Base-by-base conservation (phyloP, 1,284 basidiomycete genomes). In the Ustilago tritici region DNA sequence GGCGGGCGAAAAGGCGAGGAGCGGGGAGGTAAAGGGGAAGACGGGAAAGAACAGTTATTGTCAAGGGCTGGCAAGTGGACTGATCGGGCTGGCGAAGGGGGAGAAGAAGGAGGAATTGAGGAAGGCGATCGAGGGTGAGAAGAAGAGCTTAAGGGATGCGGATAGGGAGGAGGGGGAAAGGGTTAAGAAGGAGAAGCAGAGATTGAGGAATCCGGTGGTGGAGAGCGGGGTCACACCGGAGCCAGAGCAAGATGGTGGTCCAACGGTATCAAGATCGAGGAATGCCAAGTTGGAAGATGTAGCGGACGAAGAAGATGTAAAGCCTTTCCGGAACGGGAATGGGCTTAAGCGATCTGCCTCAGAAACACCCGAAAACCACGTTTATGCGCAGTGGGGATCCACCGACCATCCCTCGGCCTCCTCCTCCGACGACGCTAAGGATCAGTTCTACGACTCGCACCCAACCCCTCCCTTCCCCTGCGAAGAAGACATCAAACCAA, bases 61-160 rank as follows among this genome's bases (percentile, higher is more conserved):
- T 47, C 77, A 73, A 35, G 77, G 77, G 15, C 65, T 76, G 0
- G 68, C 70, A 0, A 67, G 65, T 0, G 73, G 74, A 2, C 56
- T 81, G 19, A 70, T 78, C n/a, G 67, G 41, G 19, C 53, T 80
- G 28, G 79, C 76, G 9, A 75, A 72, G 46, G 63, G 61, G 49
- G 76, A 77, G 66, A 81, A 81, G 56, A 78, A 80, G 60, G 63
- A 80, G 31, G 77, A 76, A 41, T 46, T 78, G 60, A 47, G 67
- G 15, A 47, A 70, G 32, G 79, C 79, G 9, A 70, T 81, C 32
- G 58, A 81, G 53, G 49, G 56, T 4, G 79, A 81, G 55, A 75
- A 70, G 66, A 70, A 77, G 56, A 60, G 75, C 28, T 32, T 78
- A 2, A 58, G 63, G 19, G 47, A 71, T 14, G 70, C 71, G 1